Evolutionary conservation across 176 grass and related monocot genomes (phyloP), one percentile per base, ranked within the genome.

Genomic region (Lolium rigidum): DNA sequence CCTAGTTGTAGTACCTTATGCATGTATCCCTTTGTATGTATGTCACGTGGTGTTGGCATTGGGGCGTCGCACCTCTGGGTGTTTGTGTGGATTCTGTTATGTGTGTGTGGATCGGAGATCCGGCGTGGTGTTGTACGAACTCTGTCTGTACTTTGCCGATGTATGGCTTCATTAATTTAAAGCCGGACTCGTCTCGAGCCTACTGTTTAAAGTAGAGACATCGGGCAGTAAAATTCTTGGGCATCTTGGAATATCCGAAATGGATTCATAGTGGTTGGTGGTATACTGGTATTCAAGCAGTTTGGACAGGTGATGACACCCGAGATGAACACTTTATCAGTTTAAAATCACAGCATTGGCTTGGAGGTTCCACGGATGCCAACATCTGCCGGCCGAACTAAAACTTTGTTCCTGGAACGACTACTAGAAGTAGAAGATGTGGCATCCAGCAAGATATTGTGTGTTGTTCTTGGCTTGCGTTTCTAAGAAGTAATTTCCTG

Each of bases 201-300:
- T 35, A 35, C 31, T 35, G 31, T 35, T 2, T 35, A 35, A 35
- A 35, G 26, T 26, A 44, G 14, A 22, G 28, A 50, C 46, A 77
- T 52, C 2, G 37, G 28, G 17, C 37, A 79, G 31, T 47, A 82
- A 15, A 70, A 16, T 12, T 2, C 4, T 70, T 1, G 5, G 13
- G 1, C 37, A 2, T 82, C 12, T 65, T 22, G 79, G 71, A 58
- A 87, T 76, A 82, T 82, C 70, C 79, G n/a, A 28, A 24, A 49
- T n/a, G n/a, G 20, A 8, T 56, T 1, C n/a, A 11, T 44, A 9
- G 41, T 76, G 37, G 1, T 67, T 6, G 20, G 11, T 2, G 14
- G 37, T 25, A 10, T 12, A 14, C 10, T 3, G n/a, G 24, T 20
- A 43, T 0, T 81, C 5, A 3, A 5, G 39, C n/a, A 41, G 4